Conservation (phyloP, 345 rosid genomes). For the Lepidium sativum region DNA sequence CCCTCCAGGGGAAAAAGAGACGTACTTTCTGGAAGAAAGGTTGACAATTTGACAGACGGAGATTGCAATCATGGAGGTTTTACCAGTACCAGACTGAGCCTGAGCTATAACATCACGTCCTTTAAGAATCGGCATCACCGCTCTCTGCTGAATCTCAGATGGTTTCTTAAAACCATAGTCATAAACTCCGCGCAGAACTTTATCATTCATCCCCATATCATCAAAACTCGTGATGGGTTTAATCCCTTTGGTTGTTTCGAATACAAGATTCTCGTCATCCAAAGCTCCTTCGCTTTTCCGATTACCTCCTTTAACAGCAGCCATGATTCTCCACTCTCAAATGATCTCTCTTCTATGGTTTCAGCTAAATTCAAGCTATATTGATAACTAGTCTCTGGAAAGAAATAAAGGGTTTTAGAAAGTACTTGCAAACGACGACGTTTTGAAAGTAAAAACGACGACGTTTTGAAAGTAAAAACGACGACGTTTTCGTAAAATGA, state of each 20-base stretch:
- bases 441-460: too few species aligned
- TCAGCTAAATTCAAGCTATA: too few species aligned
- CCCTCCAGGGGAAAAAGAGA: background rate
- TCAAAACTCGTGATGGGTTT: slow-evolving; percentile 74
- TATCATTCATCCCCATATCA: slow-evolving; percentile 67
- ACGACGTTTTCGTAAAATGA: too few species aligned
- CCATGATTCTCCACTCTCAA: background rate
- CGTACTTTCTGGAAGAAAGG: slow-evolving; percentile 57
- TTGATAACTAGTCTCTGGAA: too few species aligned
- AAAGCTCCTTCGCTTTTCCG: slow-evolving; percentile 17
- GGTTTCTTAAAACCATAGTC: slow-evolving; percentile 87
- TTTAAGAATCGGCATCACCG: slow-evolving; percentile 77
- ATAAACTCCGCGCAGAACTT: slow-evolving; percentile 79
- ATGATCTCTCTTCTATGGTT: too few species aligned
- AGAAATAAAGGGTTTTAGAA: too few species aligned
- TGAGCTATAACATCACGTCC: slow-evolving; percentile 95
- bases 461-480: too few species aligned
- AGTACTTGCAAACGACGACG: too few species aligned
- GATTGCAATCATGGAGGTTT: slow-evolving; percentile 95
- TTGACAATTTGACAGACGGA: slow-evolving; percentile 78
- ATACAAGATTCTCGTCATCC: slow-evolving; percentile 55
- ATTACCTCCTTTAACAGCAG: slow-evolving; percentile 1
- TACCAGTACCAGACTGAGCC: slow-evolving; percentile 98
- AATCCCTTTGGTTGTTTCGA: slow-evolving; percentile 84
- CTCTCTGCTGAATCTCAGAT: slow-evolving; percentile 91